Evolutionary conservation across 257 asterid genomes (phyloP).

Genomic region (Haberlea rhodopensis): DNA sequence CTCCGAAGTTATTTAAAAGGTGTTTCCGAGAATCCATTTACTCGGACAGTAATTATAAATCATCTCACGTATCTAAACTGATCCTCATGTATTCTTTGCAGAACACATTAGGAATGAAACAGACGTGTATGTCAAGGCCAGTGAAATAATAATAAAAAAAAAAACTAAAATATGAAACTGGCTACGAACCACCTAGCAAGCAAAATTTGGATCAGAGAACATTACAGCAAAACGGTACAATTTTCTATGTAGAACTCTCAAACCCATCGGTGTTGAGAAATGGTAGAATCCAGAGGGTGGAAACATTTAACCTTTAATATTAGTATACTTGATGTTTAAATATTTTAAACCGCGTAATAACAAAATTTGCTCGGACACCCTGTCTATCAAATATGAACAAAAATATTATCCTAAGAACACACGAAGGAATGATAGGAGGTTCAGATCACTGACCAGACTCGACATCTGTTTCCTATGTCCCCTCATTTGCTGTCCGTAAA

Average conservation of each 20-base stretch:
- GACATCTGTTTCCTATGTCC: not conserved
- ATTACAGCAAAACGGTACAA: not conserved
- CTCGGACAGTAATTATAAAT: too few species aligned
- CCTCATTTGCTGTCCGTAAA: slow-evolving; percentile 88
- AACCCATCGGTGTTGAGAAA: not conserved
- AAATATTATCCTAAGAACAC: slow-evolving; percentile 22
- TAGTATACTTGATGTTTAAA: too few species aligned
- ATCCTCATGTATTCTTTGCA: too few species aligned
- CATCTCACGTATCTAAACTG: too few species aligned
- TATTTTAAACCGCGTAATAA: not conserved
- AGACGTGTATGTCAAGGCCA: too few species aligned
- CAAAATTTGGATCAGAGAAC: not conserved
- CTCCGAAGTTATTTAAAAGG: too few species aligned
- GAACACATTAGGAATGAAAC: not conserved
- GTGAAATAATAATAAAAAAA: too few species aligned
- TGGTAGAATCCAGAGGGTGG: slow-evolving; percentile 8
- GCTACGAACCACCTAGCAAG: not conserved
- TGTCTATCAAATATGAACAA: slow-evolving; percentile 24
- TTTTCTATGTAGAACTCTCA: not conserved
- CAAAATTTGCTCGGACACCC: slow-evolving; percentile 17
- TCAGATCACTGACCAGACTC: slow-evolving; percentile 9
- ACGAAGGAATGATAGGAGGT: slow-evolving; percentile 4
- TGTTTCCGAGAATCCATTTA: too few species aligned
- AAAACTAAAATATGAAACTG: too few species aligned
- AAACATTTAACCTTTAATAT: not conserved